Base-by-base conservation (phyloP, 2,329 filamentous ascomycete species). In the Hirsutella minnesotensis region DNA sequence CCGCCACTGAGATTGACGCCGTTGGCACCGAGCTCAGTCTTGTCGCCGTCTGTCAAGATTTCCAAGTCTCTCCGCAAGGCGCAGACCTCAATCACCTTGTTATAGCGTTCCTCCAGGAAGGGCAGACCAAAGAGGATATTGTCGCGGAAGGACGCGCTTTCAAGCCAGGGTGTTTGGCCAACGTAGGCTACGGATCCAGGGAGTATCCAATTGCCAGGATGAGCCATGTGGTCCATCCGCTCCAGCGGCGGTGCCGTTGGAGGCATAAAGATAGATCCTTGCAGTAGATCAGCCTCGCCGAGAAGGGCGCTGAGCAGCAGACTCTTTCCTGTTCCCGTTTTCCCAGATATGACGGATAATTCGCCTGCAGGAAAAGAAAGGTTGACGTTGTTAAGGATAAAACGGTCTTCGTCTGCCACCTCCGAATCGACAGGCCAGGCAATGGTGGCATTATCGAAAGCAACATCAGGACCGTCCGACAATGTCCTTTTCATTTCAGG, bases 1-100 rank as follows among this genome's bases (percentile, higher is more conserved):
- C 86, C 87, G 48, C 87, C 86, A 47, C 81, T 87, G 7, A 94
- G 67, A 51, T 90, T 89, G 51, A 92, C 85, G 7, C 86, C 86
- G 47, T 90, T 89, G 3, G 84, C 83, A 10, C 86, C 86, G 41
- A 94, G 85, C 53, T 89, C 83, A 0, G 87, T 94, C 38, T 75
- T 63, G 51, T 92, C 85, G 4, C 86, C 86, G 54, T 90, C 83
- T 0, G 75, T 66, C 15, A 94, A 69, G 67, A 87, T 86, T 15
- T 81, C 74, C 27, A 94, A 65, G 51, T 94, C 87, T 54, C 86
- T 86, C 41, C 73, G 72, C 36, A 94, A 57, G 0, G 84, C 84
- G 47, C 85, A 92, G 2, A 81, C 83, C 30, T 77, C 70, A 8
- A 89, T 60, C 0, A 86, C 85, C 51, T 79, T 76, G 1, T 69